Conservation (phyloP, 2,329 filamentous ascomycete genomes). For the Fusarium incarnatum region DNA sequence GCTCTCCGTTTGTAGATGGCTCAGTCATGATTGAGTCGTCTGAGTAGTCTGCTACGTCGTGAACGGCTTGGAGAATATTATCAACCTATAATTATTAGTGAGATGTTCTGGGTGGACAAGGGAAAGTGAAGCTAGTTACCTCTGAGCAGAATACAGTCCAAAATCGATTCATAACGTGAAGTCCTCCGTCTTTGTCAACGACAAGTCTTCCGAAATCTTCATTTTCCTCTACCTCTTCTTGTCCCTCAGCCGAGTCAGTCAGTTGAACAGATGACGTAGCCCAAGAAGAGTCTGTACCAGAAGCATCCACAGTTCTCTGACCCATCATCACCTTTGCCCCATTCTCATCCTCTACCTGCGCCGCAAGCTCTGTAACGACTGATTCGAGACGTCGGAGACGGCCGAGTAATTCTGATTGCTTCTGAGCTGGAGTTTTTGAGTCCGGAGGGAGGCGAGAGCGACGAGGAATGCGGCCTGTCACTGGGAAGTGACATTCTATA, state of each 20-base stretch:
- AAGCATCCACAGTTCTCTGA: slow-evolving; percentile 22
- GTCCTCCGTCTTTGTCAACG: slow-evolving; percentile 40
- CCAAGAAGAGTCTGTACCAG: slow-evolving; percentile 9
- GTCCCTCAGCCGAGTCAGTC: slow-evolving; percentile 35
- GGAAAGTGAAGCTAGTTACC: slow-evolving; percentile 23
- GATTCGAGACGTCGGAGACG: slow-evolving; percentile 48
- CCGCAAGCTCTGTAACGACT: slow-evolving; percentile 49
- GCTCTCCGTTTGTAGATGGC: background rate
- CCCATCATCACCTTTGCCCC: slow-evolving; percentile 12
- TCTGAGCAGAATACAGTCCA: slow-evolving; percentile 51
- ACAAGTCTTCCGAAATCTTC: slow-evolving; percentile 50
- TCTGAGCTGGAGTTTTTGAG: slow-evolving; percentile 43
- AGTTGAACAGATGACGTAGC: slow-evolving; percentile 1
- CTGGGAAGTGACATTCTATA: slow-evolving; percentile 49
- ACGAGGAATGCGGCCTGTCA: slow-evolving; percentile 48
- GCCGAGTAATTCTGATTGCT: slow-evolving; percentile 47
- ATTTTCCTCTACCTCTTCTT: slow-evolving; percentile 46
- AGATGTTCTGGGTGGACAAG: no score
- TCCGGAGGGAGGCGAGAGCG: slow-evolving; percentile 37
- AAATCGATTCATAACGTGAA: slow-evolving; percentile 49
- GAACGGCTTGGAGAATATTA: slow-evolving; percentile 48
- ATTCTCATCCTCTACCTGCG: slow-evolving; percentile 47
- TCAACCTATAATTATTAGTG: slow-evolving; percentile 41
- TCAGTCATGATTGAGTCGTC: slow-evolving; percentile 8
- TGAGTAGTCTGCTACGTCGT: slow-evolving; percentile 40